A percentile compares a stretch with the other conserved stretches of the same genome.
These are phyloP conservation scores for Fusarium sp. DNA, from an alignment of 2,329 filamentous ascomycete species.

Conservation along the genomic window DNA sequence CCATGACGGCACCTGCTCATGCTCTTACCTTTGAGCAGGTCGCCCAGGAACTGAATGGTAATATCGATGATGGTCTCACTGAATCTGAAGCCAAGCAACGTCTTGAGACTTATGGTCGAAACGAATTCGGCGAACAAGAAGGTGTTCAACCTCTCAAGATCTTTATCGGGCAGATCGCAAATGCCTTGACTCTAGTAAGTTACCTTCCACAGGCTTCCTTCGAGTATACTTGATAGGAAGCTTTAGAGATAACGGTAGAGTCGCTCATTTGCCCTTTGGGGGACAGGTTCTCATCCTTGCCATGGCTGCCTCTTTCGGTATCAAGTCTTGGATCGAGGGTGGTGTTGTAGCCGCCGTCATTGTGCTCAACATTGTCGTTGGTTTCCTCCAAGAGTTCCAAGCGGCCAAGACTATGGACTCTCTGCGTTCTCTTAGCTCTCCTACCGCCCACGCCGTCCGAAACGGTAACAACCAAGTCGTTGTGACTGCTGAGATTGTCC, in stretches of 20 bases:
- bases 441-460: slow-evolving; percentile 56
- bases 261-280: slow-evolving; percentile 32
- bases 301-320: slow-evolving; percentile 68
- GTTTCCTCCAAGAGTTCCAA: slow-evolving; percentile 56
- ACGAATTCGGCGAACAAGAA: slow-evolving; percentile 69
- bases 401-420: slow-evolving; percentile 63
- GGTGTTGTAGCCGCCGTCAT: slow-evolving; percentile 68
- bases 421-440: slow-evolving; percentile 55
- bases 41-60: slow-evolving; percentile 22
- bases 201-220: neutral
- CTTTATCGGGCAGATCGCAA: slow-evolving; percentile 71
- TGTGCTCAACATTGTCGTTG: slow-evolving; percentile 66
- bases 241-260: slow-evolving; percentile 17
- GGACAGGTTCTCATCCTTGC: slow-evolving; percentile 62
- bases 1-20: slow-evolving; percentile 40
- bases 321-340: slow-evolving; percentile 68
- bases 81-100: slow-evolving; percentile 55
- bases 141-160: slow-evolving; percentile 72
- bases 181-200: slow-evolving; percentile 73
- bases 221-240: neutral
- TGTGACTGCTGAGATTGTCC: slow-evolving; percentile 58
- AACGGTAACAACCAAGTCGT: slow-evolving; percentile 52
- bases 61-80: slow-evolving; percentile 27
- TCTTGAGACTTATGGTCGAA: slow-evolving; percentile 66
- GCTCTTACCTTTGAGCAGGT: slow-evolving; percentile 29